Base-by-base conservation (phyloP, 495 filamentous ascomycete species). In the Trichoderma erinaceum region DNA sequence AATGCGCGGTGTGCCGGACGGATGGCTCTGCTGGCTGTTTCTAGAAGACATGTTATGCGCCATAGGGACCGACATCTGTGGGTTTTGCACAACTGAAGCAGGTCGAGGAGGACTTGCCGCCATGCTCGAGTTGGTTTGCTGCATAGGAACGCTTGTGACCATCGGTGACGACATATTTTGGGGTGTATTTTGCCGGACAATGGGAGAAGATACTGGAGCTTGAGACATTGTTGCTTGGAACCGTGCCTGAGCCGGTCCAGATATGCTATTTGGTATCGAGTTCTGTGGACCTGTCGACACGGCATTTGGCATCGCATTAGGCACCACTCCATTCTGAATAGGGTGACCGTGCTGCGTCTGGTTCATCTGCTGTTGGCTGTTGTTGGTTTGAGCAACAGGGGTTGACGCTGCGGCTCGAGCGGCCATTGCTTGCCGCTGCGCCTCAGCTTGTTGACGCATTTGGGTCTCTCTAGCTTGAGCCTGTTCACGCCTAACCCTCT, bases 1-100 rank as follows among this genome's bases (percentile, higher is more conserved):
- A 82, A 96, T 89, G 69, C 91, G 87, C 6, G 93, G 93, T 7
- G 93, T 97, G 15, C 89, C 89, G 44, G 90, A 88, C 3, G 82
- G 81, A 67, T 88, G 86, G 69, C 89, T 88, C 74, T 93, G 92
- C 71, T 96, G 92, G 73, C 92, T 96, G 67, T 86, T 81, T 44
- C 91, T 88, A 27, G 89, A 82, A 12, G 83, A 88, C 92, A 96
- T 96, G 58, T 81, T 86, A 68, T 88, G 82, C 16, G 86, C 80
- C 81, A 89, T 88, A 27, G 89, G 83, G 0, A 75, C 84, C 2
- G 80, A 78, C 76, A 86, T 88, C 0, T 86, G 83, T 61, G 87
- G 86, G 73, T 88, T 87, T 70, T 92, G 90, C 63, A 89, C 81
- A 6, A 92, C 87, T 65, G 92, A 96, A 18, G 90, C 81, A 41